Percentiles rank a stretch among this genome's conserved stretches.
Conservation (phyloP, 2,329 filamentous ascomycete genomes). For the Cercospora janseana region DNA sequence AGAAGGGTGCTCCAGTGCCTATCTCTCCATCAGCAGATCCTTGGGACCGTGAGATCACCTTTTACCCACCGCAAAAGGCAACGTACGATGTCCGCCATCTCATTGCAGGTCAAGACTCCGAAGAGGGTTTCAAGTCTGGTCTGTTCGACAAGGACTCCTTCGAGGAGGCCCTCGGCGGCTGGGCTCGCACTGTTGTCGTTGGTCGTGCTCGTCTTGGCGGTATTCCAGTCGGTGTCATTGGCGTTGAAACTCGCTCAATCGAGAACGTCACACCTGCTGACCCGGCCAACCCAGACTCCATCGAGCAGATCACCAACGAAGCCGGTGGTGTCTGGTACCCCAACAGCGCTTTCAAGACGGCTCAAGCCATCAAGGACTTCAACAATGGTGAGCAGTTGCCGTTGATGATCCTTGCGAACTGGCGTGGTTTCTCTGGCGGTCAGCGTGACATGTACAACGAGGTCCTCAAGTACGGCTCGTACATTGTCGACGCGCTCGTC, state of each 20-base stretch:
- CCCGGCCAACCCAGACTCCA: slow-evolving; percentile 96
- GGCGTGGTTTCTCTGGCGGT: slow-evolving; percentile 99
- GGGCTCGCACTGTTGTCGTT: slow-evolving; percentile 94
- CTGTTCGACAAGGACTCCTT: slow-evolving; percentile 97
- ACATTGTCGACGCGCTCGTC: slow-evolving; percentile 96
- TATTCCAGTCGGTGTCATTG: slow-evolving; percentile 98
- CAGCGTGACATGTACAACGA: slow-evolving; percentile 99
- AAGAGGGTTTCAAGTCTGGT: slow-evolving; percentile 81
- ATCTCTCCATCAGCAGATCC: slow-evolving; percentile 79
- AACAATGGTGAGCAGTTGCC: slow-evolving; percentile 98
- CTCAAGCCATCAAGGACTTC: slow-evolving; percentile 97
- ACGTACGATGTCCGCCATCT: slow-evolving; percentile 91
- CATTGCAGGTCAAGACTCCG: slow-evolving; percentile 82
- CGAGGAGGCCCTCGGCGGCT: slow-evolving; percentile 92
- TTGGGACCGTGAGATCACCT: slow-evolving; percentile 91
- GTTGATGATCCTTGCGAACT: slow-evolving; percentile 98
- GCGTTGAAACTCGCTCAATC: slow-evolving; percentile 89
- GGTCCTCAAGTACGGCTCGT: slow-evolving; percentile 98
- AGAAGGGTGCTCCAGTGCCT: slow-evolving; percentile 89
- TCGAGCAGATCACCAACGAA: slow-evolving; percentile 90
- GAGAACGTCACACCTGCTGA: slow-evolving; percentile 97
- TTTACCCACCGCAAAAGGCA: slow-evolving; percentile 76
- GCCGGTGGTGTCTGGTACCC: slow-evolving; percentile 99
- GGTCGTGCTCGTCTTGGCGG: slow-evolving; percentile 94
- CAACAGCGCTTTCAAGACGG: slow-evolving; percentile 99